Evolutionary conservation across 495 filamentous ascomycete genomes (phyloP), one percentile per base, ranked within the genome.

Genomic region (Penicillium soppii): DNA sequence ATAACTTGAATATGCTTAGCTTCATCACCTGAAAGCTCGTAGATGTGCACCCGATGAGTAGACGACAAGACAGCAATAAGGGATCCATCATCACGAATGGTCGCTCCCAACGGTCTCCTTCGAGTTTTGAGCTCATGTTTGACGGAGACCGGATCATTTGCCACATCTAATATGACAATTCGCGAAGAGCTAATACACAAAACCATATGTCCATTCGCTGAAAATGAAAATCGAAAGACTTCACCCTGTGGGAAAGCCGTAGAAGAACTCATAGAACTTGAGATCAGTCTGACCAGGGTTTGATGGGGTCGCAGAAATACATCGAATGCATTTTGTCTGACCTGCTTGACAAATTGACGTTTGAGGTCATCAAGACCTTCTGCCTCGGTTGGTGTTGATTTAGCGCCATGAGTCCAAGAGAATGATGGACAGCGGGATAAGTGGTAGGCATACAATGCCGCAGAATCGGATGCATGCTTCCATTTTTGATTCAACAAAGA

Each of bases 111-210:
- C 4, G 91, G 91, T 46, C 89, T 82, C 36, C 88, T 79, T 57
- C 83, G 72, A 43, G 92, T 88, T 69, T 91, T 88, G 45, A 96
- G 75, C 63, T 94, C 90, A 57, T 90, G 76, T 58, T 79, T 83
- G 5, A 95, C 86, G 7, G 66, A 67, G 3, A 88, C 66, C 9
- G 78, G 73, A 15, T 77, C 67, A 3, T 71, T 72, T 9, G 79
- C 72, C 2, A 88, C 75, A 62, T 91, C 82, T 29, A 94, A 60
- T n/a, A 92, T 82, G 52, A 90, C 82, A 58, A 95, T 91, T 46
- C 90, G 77, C 16, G 90, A 92, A n/a, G 90, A 92, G 62, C 87
- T 91, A 55, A 90, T 85, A 35, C 88, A 90, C 7, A 95, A 75
- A 10, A 92, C 67, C 64, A 84, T 81, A 47, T 84, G 82, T 9